A percentile compares a stretch with the other conserved stretches of the same genome.
Conservation (phyloP, 257 asterid species). For the Striga asiatica region DNA sequence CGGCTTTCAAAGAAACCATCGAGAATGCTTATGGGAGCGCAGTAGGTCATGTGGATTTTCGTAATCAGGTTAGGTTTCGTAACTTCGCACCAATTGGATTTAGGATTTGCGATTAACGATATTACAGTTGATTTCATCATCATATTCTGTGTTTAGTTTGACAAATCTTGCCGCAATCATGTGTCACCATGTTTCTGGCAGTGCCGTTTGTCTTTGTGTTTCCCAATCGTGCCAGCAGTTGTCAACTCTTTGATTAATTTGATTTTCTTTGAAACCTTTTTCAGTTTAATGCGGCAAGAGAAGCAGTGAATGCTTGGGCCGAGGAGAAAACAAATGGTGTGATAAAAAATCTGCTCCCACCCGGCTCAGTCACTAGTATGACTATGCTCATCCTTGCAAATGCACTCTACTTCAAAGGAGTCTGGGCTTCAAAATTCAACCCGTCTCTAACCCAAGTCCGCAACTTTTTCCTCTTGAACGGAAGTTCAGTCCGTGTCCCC, state of each 20-base stretch:
- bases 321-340: constrained; percentile 40
- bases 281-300: constrained; percentile 26
- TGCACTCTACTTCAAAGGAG: constrained; percentile 47
- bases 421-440: constrained; percentile 36
- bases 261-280: background rate
- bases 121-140: background rate
- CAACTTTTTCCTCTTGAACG: constrained; percentile 29
- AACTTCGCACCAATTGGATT: too few relatives aligned
- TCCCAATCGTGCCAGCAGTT: too few relatives aligned
- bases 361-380: constrained; percentile 26
- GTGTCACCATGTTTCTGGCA: too few relatives aligned
- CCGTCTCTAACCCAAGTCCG: constrained; percentile 25
- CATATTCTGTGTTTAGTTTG: too few relatives aligned
- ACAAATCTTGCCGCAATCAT: too few relatives aligned
- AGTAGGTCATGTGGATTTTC: constrained; percentile 35
- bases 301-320: constrained; percentile 36
- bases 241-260: background rate
- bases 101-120: background rate
- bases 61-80: constrained; percentile 32
- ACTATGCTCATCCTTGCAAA: constrained; percentile 38
- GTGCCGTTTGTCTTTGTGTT: too few relatives aligned
- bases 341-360: constrained; percentile 36
- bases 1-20: constrained; percentile 25
- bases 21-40: constrained; percentile 34
- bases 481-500: constrained; percentile 33